These are phyloP conservation scores for Apocynum venetum DNA, from an alignment of 257 asterid genomes.

Conservation along the genomic window DNA sequence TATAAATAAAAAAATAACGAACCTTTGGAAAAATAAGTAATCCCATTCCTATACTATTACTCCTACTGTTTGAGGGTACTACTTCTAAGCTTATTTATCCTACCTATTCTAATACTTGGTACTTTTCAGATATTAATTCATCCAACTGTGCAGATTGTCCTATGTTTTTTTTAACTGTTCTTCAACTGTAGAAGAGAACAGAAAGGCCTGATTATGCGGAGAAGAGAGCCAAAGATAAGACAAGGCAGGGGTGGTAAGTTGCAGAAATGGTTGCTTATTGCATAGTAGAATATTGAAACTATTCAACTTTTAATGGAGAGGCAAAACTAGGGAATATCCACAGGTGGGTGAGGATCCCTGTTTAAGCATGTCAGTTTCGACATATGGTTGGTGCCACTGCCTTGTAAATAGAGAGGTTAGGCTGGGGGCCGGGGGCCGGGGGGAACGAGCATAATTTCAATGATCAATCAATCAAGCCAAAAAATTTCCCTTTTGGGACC, in stretches of 20 bases:
- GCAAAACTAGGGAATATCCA: not conserved
- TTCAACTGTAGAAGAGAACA: not conserved
- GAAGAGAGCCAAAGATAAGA: too few species aligned
- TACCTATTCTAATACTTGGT: too few species aligned
- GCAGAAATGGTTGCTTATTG: not conserved
- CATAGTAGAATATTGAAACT: not conserved
- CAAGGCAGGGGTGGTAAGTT: not conserved
- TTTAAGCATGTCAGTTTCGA: not conserved
- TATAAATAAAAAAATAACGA: too few species aligned
- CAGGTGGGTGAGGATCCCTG: not conserved
- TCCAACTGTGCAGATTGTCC: not conserved
- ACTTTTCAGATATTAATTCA: not conserved
- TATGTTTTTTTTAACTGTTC: not conserved
- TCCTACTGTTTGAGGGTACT: too few species aligned
- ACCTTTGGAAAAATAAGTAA: not conserved
- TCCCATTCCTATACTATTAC: too few species aligned
- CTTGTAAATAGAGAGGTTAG: not conserved
- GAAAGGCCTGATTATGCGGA: not conserved
- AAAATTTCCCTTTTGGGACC: not conserved
- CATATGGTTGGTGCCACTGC: not conserved
- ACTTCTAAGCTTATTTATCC: too few species aligned
- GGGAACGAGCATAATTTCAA: slow-evolving; percentile 1
- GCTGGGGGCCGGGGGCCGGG: not conserved
- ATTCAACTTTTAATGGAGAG: not conserved
- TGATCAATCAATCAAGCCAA: slow-evolving; percentile 4